Base-by-base conservation (phyloP, 768 basidiomycete genomes). In the Rhodotorula kratochvilovae region DNA sequence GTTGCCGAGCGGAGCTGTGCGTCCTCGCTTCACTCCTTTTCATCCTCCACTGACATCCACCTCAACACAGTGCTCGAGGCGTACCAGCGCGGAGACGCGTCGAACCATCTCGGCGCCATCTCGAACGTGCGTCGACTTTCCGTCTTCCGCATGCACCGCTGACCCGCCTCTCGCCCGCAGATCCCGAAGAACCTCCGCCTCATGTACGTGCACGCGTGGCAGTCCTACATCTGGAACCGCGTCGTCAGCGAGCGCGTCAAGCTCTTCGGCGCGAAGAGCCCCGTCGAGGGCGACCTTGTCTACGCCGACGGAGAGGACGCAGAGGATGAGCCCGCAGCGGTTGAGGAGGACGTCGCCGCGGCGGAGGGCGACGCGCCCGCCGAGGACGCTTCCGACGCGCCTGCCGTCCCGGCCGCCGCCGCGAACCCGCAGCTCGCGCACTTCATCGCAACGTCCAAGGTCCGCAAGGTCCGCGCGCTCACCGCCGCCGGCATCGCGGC, bases 191-290 rank as follows among this genome's bases (percentile, higher is more conserved):
- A 95, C 78, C 85, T 99, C 69, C 86, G 96, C 61, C 82, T 96
- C 74, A 97, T 99, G 91, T 99, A 98, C 80, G 88, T 97, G 65
- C 96, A 99, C 80, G 94, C 94, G 42, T 99, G 97, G 79, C 96
- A 99, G 80, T 94, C 91, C 25, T 99, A 97, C 77, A 88, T 98
- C 45, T 99, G 95, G 95, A 99, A 99, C 81, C 88, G 92, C 58
- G 88, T 97, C 66, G 91, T 94, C 51, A 97, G 94, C 6, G 92
- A 97, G 81, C 89, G 96, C 21, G 88, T 98, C 77, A 87, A 86
- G 69, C 83, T 84, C 59, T 88, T 87, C 76, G 92, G 94, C 42
- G 82, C 85, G 61, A 85, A 88, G 61, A 84, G 85, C 70, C 88
- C 91, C 3, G 84, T 93, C 56, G 86, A 86, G 12, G 96, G 96